phyloP scores from a whole-genome alignment of 2,329 filamentous ascomycete genomes.

The Coniochaeta prunicola region DNA sequence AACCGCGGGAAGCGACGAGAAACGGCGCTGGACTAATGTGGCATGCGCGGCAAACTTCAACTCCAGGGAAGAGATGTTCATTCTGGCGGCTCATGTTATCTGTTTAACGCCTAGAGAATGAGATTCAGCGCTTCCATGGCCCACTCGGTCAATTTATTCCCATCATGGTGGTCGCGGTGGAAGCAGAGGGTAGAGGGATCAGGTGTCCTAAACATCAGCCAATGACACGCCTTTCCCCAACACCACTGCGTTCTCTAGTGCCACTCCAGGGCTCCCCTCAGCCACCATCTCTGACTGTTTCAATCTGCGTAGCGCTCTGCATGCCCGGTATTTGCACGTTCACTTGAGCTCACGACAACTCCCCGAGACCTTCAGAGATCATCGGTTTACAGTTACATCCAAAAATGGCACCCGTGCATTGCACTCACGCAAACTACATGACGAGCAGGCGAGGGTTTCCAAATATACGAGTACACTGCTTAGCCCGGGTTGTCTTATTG shows the following conservation, averaged over 20 bases:
- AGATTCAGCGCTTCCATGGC: neutral
- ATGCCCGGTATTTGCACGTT: neutral
- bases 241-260: neutral
- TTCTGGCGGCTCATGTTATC: neutral
- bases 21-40: neutral
- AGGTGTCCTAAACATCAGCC: constrained; percentile 1
- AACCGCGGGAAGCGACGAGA: constrained; percentile 1
- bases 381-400: neutral
- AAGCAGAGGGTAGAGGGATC: neutral
- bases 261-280: neutral
- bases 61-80: neutral
- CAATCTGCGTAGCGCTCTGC: neutral
- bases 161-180: neutral
- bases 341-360: neutral
- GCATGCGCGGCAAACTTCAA: neutral
- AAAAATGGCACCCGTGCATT: neutral
- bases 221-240: neutral
- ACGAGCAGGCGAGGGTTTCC: neutral
- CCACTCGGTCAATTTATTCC: neutral
- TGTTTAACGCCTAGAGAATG: neutral
- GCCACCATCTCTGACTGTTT: neutral
- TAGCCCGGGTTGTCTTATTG: neutral
- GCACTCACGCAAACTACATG: neutral
- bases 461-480: neutral
- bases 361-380: neutral